These are phyloP conservation scores for Pseudoturritis turrita DNA, from an alignment of 345 rosid genomes.

Conservation along the genomic window DNA sequence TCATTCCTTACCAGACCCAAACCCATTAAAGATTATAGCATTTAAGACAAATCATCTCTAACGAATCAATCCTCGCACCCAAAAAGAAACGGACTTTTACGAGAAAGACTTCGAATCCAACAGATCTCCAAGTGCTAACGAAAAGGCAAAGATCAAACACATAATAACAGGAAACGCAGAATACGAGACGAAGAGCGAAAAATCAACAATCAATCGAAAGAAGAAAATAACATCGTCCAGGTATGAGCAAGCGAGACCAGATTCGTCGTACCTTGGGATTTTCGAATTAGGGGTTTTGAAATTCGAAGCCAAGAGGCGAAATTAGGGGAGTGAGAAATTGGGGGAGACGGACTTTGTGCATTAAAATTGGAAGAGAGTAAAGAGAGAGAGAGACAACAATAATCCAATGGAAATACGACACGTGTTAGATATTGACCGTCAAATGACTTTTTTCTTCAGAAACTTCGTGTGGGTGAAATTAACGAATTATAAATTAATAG, in stretches of 20 bases:
- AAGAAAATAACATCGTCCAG: background rate
- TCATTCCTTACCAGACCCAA: background rate
- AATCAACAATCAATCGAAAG: too few species aligned
- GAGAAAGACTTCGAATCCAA: background rate
- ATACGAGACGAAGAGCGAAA: background rate
- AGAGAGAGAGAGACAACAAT: background rate
- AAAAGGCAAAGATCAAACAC: background rate
- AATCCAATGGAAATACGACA: slow-evolving; percentile 41
- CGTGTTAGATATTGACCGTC: slow-evolving; percentile 10
- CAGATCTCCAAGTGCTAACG: slow-evolving; percentile 21
- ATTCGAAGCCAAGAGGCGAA: background rate
- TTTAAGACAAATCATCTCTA: background rate
- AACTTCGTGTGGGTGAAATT: background rate
- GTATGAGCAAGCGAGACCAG: background rate
- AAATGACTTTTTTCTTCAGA: background rate
- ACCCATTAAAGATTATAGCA: background rate
- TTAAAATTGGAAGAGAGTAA: background rate
- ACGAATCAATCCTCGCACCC: background rate
- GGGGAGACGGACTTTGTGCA: background rate
- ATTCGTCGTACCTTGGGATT: slow-evolving; percentile 8
- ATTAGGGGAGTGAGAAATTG: background rate
- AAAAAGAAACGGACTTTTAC: slow-evolving; percentile 1
- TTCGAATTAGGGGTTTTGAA: slow-evolving; percentile 10
- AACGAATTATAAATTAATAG: background rate
- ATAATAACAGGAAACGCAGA: background rate